Conservation (phyloP, 768 basidiomycete species). For the Cyclocybe cylindracea region DNA sequence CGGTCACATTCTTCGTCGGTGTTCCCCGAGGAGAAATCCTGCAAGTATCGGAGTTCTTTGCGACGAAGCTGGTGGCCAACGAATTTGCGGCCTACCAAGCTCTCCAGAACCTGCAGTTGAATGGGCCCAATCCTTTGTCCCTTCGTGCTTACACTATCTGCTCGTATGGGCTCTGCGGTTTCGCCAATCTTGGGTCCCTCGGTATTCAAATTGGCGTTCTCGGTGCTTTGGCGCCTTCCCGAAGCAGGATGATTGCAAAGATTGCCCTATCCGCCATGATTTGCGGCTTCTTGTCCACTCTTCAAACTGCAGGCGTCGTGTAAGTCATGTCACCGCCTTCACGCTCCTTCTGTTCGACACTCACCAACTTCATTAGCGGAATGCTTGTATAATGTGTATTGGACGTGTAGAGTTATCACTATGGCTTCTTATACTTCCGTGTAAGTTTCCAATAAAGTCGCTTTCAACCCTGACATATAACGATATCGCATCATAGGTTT, state of each 20-base stretch:
- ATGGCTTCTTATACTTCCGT: too few relatives aligned
- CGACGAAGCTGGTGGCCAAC: conserved; percentile 85
- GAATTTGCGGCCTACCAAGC: conserved; percentile 80
- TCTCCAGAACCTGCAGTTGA: conserved; percentile 49
- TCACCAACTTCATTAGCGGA: conserved; percentile 9
- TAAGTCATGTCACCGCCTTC: conserved; percentile 14
- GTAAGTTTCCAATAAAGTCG: too few relatives aligned
- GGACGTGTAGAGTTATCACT: too few relatives aligned
- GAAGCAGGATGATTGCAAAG: conserved; percentile 68
- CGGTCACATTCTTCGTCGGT: conserved; percentile 78
- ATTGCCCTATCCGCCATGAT: conserved; percentile 30
- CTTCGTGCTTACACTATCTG: conserved; percentile 80
- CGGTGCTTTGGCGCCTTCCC: conserved; percentile 48
- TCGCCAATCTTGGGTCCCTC: conserved; percentile 83
- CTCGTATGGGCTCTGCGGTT: conserved; percentile 88
- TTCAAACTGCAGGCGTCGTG: conserved; percentile 35
- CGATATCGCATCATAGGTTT: too few relatives aligned
- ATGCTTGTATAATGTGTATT: conserved; percentile 19
- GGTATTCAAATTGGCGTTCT: conserved; percentile 73
- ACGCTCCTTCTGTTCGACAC: neutral
- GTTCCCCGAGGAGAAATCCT: conserved; percentile 84
- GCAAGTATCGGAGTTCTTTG: conserved; percentile 76
- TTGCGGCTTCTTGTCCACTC: conserved; percentile 29
- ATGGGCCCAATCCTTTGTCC: conserved; percentile 48
- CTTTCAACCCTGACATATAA: too few relatives aligned